phyloP scores from a whole-genome alignment of 2,329 filamentous ascomycete genomes.

The Colletotrichum shisoi region DNA sequence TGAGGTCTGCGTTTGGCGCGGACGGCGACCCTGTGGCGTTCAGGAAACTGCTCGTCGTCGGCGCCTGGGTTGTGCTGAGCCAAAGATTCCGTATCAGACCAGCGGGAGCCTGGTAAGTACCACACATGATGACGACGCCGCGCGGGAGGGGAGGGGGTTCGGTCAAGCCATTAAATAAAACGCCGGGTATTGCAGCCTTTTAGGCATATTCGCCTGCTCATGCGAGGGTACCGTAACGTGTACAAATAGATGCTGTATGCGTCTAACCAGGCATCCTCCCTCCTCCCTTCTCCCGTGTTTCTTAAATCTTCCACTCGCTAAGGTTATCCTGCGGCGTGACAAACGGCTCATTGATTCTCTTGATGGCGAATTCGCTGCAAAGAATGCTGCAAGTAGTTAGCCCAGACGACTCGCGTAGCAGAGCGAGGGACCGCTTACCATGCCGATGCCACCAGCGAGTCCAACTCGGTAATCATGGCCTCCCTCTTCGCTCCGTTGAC shows the following conservation, averaged over 20 bases:
- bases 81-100: not conserved
- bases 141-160: not conserved
- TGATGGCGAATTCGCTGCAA: slow-evolving; percentile 94
- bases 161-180: slow-evolving; percentile 10
- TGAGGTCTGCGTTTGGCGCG: not conserved
- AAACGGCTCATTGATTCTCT: slow-evolving; percentile 92
- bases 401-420: not conserved
- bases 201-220: slow-evolving; percentile 18
- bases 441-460: slow-evolving; percentile 86
- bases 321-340: slow-evolving; percentile 75
- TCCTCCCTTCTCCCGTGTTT: not conserved
- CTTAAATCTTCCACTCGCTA: slow-evolving; percentile 79
- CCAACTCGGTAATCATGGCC: slow-evolving; percentile 84
- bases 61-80: not conserved
- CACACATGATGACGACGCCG: no score
- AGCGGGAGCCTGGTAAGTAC: not conserved
- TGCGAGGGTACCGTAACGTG: slow-evolving; percentile 31
- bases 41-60: not conserved
- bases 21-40: not conserved
- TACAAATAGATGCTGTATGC: slow-evolving; percentile 22
- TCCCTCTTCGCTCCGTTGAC: slow-evolving; percentile 77
- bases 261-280: not conserved
- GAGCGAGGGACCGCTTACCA: slow-evolving; percentile 66
- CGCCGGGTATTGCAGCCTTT: slow-evolving; percentile 38
- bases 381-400: slow-evolving; percentile 70